These are phyloP conservation scores for Tricholoma flavovirens DNA, from an alignment of 768 basidiomycete genomes.

Conservation along the genomic window DNA sequence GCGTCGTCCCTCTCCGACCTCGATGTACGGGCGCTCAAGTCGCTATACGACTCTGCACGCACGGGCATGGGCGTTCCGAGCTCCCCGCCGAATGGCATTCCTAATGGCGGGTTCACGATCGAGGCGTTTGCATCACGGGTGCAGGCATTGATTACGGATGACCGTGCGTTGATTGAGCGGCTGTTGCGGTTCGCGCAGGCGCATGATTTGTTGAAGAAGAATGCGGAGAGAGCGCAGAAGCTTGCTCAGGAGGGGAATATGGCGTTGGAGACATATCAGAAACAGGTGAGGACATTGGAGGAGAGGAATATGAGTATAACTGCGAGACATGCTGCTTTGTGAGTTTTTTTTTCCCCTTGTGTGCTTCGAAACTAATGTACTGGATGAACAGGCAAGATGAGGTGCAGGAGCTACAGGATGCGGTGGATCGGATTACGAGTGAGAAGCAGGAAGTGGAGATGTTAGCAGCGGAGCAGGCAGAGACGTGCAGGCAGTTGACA, in stretches of 20 bases:
- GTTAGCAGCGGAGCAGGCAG: constrained; percentile 65
- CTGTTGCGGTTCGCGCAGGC: constrained; percentile 82
- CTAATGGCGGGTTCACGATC: constrained; percentile 50
- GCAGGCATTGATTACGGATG: constrained; percentile 77
- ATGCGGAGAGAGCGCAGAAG: constrained; percentile 88
- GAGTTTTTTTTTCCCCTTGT: constrained; percentile 19
- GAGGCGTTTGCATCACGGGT: constrained; percentile 76
- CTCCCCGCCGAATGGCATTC: constrained; percentile 10
- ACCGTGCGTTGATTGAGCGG: constrained; percentile 77
- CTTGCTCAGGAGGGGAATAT: constrained; percentile 75
- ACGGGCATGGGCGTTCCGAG: constrained; percentile 9
- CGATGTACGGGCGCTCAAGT: constrained; percentile 82
- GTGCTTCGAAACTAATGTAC: constrained; percentile 11
- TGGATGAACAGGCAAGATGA: constrained; percentile 54
- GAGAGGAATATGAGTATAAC: constrained; percentile 58
- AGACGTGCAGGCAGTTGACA: constrained; percentile 64
- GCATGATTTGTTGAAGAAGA: constrained; percentile 86
- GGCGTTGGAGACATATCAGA: constrained; percentile 86
- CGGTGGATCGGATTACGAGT: constrained; percentile 49
- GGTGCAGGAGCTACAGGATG: constrained; percentile 50
- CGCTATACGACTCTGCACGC: constrained; percentile 54
- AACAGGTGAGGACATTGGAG: constrained; percentile 76
- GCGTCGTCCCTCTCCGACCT: constrained; percentile 68
- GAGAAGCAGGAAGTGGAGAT: constrained; percentile 71
- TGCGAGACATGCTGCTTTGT: constrained; percentile 54